A percentile compares a stretch with the other conserved stretches of the same genome.
Conservation (phyloP, 2,329 filamentous ascomycete species). For the Fusarium sp. region DNA sequence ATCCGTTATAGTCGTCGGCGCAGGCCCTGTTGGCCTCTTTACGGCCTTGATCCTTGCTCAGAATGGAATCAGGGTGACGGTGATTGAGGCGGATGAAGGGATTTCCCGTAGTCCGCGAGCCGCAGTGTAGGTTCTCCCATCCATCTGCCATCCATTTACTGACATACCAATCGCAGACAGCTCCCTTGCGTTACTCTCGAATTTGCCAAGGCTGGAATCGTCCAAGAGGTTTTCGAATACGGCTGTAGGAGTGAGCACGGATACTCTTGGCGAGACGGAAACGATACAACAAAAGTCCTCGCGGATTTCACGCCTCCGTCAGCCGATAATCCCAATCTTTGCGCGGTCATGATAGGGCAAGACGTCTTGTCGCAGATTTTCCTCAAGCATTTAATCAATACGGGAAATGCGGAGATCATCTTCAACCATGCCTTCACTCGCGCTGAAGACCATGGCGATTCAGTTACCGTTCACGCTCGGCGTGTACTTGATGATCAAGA, state of each 20-base stretch:
- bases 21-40: not conserved
- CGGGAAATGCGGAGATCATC: not conserved
- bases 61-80: not conserved
- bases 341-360: not conserved
- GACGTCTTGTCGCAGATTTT: not conserved
- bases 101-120: not conserved
- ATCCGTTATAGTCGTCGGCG: not conserved
- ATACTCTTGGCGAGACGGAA: not conserved
- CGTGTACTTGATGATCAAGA: not conserved
- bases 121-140: rapidly evolving
- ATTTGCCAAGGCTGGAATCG: not conserved
- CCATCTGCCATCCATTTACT: rapidly evolving
- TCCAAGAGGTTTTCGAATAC: rapidly evolving
- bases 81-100: not conserved
- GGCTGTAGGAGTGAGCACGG: rapidly evolving
- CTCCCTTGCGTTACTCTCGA: not conserved
- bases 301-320: not conserved
- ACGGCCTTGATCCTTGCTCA: not conserved
- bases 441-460: not conserved
- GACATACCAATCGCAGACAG: not conserved
- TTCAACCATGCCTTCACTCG: not conserved
- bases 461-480: not conserved
- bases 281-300: not conserved
- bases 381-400: not conserved
- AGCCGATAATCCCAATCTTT: not conserved